Evolutionary conservation across 768 basidiomycete species (phyloP), one percentile per base, ranked within the genome.

Genomic region (Collybia sp.): DNA sequence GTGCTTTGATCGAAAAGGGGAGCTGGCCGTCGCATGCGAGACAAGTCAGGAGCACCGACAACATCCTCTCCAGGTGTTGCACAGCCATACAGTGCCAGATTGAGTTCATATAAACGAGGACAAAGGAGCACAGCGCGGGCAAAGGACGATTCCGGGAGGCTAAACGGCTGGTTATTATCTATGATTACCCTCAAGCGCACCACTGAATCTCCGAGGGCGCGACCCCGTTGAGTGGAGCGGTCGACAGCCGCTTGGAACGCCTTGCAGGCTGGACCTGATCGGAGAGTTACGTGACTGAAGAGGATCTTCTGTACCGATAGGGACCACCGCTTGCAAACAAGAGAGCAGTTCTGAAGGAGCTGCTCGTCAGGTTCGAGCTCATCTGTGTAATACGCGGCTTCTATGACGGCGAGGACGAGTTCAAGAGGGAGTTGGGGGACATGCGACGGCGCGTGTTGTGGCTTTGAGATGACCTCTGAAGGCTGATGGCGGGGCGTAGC

Each of bases 321-420:
- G 1, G 83, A 77, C 85, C 87, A 88, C 18, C 75, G 69, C 59
- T 67, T 73, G 71, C 77, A 86, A 17, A 88, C 82, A 40, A 88
- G 73, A 2, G 83, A 66, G 55, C 77, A 83, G 40, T 71, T 60
- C 42, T 58, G 62, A 40, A 88, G 69, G 15, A 85, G 66, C 11
- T 60, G 53, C 34, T 62, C 58, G 53, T 75, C 65, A 3, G 64
- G 56, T 42, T 64, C 58, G 25, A 62, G 50, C 19, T 65, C 58
- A 30, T 69, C 63, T 41, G 70, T 62, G 35, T 68, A 64, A 45
- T 69, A 75, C 3, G 77, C 76, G 12, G 72, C 62, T 60, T 86
- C 82, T 51, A 88, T 73, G 59, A 88, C 79, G 53, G 72, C 57
- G 46, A 84, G 63, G 35, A 81, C 71, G 40, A 88, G 57, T 62